These are phyloP conservation scores for Monosporascus sp. DNA, from an alignment of 2,329 filamentous ascomycete genomes.

Conservation along the genomic window DNA sequence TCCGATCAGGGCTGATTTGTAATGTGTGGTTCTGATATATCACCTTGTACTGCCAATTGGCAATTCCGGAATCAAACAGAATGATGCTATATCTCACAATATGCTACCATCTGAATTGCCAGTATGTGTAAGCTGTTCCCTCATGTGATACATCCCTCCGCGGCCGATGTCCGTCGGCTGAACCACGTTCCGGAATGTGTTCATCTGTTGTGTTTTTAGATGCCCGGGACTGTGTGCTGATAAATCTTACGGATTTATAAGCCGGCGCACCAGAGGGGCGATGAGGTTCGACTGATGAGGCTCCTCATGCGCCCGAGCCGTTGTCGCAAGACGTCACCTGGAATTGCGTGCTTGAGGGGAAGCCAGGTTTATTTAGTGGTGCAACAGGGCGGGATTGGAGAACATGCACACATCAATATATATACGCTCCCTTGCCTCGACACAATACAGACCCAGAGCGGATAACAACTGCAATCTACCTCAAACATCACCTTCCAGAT, in stretches of 20 bases:
- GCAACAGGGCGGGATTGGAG: not conserved
- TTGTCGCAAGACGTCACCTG: slow-evolving; percentile 15
- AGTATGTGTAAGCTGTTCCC: no score
- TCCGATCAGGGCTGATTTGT: no score
- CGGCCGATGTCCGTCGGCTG: no score
- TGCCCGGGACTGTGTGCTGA: not conserved
- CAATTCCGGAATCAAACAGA: no score
- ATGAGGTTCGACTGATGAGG: not conserved
- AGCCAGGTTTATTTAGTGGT: not conserved
- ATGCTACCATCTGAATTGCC: no score
- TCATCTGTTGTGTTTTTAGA: no score
- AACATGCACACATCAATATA: not conserved
- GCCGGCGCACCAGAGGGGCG: not conserved
- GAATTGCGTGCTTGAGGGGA: slow-evolving; percentile 26
- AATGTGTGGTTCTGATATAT: no score
- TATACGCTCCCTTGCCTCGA: not conserved
- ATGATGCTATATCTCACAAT: no score
- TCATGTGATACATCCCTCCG: no score
- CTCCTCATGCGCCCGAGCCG: not conserved
- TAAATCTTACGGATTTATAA: not conserved
- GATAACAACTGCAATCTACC: not conserved
- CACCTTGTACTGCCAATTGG: no score
- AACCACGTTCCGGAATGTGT: no score
- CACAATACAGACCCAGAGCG: not conserved
- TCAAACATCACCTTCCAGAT: not conserved